Percentiles rank a stretch among this genome's conserved stretches.
Evolutionary conservation across 306 rosid species (phyloP).

Genomic region (Citrullus colocynthis): DNA sequence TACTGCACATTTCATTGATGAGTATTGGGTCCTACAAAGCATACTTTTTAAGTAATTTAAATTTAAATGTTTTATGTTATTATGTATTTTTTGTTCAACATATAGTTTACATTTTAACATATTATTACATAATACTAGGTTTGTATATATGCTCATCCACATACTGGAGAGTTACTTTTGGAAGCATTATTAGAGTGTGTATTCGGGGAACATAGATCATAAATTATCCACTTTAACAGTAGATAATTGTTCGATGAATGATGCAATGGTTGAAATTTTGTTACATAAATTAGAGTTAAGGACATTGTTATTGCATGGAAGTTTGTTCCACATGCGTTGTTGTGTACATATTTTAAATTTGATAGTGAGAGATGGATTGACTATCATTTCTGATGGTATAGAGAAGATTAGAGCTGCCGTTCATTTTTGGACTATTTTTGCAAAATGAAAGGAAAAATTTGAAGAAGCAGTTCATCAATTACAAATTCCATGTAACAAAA

Average conservation of each 20-base stretch:
- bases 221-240: too few relatives aligned
- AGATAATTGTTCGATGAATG: too few relatives aligned
- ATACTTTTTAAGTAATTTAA: not conserved
- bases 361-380: too few relatives aligned
- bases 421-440: not conserved
- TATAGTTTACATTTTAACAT: not conserved
- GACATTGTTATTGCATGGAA: not conserved
- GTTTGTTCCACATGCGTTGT: not conserved
- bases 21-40: not conserved
- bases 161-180: not conserved
- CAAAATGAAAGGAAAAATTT: not conserved
- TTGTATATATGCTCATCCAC: not conserved
- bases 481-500: not conserved
- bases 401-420: too few relatives aligned
- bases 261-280: too few relatives aligned
- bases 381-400: too few relatives aligned
- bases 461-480: not conserved
- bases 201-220: not conserved
- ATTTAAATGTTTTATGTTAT: not conserved
- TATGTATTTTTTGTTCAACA: not conserved
- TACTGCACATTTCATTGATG: not conserved
- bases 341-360: too few relatives aligned
- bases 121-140: not conserved
- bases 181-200: not conserved
- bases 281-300: not conserved